Conservation (phyloP, 2,329 filamentous ascomycete genomes). For the Hymenoscyphus repandus region DNA sequence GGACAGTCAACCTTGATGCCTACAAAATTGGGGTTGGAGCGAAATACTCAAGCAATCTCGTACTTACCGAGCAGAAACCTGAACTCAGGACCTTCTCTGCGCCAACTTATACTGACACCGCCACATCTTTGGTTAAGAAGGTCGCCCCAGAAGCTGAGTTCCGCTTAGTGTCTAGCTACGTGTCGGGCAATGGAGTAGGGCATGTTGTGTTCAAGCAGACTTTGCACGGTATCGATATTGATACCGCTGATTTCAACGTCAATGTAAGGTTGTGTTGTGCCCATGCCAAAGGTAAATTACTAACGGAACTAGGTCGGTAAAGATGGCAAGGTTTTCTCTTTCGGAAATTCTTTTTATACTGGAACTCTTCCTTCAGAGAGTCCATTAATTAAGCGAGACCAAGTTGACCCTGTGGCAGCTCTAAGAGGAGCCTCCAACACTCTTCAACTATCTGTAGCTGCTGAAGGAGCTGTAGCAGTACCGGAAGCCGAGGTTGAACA, state of each 20-base stretch:
- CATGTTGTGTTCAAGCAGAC: constrained; percentile 59
- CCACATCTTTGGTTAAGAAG: constrained; percentile 39
- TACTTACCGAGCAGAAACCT: constrained; percentile 1
- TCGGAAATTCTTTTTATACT: constrained; percentile 45
- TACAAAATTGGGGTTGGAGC: constrained; percentile 6
- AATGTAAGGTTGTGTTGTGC: constrained; percentile 4
- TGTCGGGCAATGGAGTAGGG: constrained; percentile 41
- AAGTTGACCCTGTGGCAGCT: constrained; percentile 39
- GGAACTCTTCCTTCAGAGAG: constrained; percentile 39
- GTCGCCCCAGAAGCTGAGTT: constrained; percentile 37
- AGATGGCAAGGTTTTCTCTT: constrained; percentile 53
- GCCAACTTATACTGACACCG: constrained; percentile 37
- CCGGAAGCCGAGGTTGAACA: constrained; percentile 9
- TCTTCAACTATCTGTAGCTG: constrained; percentile 12
- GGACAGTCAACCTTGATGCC: constrained; percentile 5
- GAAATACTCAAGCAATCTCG: constrained; percentile 5
- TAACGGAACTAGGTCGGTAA: constrained; percentile 39
- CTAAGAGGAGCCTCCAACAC: constrained; percentile 28
- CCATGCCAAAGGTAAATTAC: constrained; percentile 18
- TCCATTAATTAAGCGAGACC: constrained; percentile 37
- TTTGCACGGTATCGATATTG: constrained; percentile 50
- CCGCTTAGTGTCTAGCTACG: constrained; percentile 46
- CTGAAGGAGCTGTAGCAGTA: constrained; percentile 5
- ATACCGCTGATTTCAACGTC: constrained; percentile 40
- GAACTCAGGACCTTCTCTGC: constrained; percentile 2